Percentiles rank a stretch among this genome's conserved stretches.
phyloP scores from a whole-genome alignment of 352 stramenopile genomes.

The Globisporangium emineosum region DNA sequence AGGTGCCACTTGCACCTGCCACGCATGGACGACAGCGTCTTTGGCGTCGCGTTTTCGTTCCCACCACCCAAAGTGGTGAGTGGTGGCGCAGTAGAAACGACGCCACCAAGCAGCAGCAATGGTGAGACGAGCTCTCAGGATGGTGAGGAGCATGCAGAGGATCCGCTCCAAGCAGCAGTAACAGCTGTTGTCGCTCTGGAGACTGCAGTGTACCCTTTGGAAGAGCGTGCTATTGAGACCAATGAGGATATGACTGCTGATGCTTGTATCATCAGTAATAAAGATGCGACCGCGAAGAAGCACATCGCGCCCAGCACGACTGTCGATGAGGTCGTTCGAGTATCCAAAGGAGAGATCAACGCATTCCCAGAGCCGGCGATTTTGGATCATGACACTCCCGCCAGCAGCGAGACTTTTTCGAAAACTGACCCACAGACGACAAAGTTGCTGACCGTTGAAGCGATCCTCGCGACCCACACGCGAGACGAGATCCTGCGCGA shows the following conservation, averaged over 20 bases:
- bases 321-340: neutral
- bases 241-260: neutral
- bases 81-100: neutral
- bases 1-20: constrained; percentile 34
- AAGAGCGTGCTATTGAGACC: constrained; percentile 10
- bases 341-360: neutral
- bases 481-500: constrained; percentile 48
- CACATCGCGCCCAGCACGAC: neutral
- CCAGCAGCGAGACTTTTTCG: neutral
- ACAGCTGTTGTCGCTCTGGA: neutral
- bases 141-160: neutral
- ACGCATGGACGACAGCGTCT: constrained; percentile 38
- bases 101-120: neutral
- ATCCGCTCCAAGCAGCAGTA: constrained; percentile 4
- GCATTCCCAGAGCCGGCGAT: neutral
- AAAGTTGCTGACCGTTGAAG: constrained; percentile 20
- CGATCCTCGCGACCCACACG: constrained; percentile 47
- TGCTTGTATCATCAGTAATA: neutral
- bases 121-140: neutral
- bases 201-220: constrained; percentile 10
- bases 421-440: neutral
- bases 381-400: too few species aligned
- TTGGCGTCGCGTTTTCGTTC: constrained; percentile 31
- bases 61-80: constrained; percentile 7
- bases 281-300: neutral